These are phyloP conservation scores for Leccinum pachyderme DNA, from an alignment of 1,284 basidiomycete species.

Conservation along the genomic window DNA sequence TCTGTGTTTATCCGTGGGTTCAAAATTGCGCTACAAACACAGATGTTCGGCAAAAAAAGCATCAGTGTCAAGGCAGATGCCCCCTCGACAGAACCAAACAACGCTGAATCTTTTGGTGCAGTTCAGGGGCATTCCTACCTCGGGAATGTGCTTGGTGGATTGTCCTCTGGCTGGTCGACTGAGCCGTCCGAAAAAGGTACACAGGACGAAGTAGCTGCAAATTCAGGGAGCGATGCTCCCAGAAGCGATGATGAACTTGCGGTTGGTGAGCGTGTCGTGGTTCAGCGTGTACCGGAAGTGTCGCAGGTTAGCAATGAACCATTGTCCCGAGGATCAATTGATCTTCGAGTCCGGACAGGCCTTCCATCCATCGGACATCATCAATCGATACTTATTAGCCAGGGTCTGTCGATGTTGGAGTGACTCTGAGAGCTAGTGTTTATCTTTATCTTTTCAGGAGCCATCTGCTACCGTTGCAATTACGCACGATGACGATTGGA, in stretches of 20 bases:
- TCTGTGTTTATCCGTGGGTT: constrained; percentile 14
- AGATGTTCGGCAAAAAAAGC: constrained; percentile 3
- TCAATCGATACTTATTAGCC: constrained; percentile 5
- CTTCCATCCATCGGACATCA: constrained; percentile 13
- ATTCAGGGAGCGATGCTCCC: background rate
- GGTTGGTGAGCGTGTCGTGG: background rate
- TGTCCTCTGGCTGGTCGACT: background rate
- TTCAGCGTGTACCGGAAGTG: constrained; percentile 6
- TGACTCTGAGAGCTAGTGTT: no score
- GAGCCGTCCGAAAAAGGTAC: background rate
- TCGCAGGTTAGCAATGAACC: constrained; percentile 2
- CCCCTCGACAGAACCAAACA: background rate
- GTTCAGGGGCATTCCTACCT: background rate
- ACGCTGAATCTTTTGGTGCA: background rate
- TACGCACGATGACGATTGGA: constrained; percentile 1
- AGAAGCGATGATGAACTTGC: background rate
- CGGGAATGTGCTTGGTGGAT: background rate
- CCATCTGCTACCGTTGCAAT: constrained; percentile 1
- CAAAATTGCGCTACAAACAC: constrained; percentile 8
- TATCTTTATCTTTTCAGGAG: background rate
- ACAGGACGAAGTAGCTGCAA: background rate
- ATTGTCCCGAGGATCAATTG: background rate
- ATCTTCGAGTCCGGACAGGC: background rate
- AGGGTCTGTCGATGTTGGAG: background rate
- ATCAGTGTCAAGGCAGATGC: constrained; percentile 3